Percentiles rank a stretch among this genome's conserved stretches.
Conservation (phyloP, 2,329 filamentous ascomycete species). For the Coniella lustricola region DNA sequence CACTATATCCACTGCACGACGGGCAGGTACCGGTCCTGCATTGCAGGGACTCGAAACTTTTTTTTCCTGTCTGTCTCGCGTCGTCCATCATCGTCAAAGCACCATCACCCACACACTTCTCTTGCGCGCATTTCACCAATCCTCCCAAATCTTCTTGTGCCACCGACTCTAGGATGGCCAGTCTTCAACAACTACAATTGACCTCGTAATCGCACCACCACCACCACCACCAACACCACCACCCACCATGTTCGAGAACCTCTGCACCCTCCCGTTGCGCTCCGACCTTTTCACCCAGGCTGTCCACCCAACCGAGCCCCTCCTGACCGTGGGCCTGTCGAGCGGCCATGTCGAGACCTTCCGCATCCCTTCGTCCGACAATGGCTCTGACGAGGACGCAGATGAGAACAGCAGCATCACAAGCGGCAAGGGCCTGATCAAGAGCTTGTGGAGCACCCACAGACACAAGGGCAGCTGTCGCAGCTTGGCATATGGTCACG, state of each 20-base stretch:
- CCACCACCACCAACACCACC: neutral
- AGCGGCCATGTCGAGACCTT: constrained; percentile 82
- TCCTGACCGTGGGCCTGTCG: constrained; percentile 79
- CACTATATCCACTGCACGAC: neutral
- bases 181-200: constrained; percentile 7
- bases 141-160: no score
- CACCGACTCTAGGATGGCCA: constrained; percentile 3
- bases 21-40: neutral
- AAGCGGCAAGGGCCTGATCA: constrained; percentile 66
- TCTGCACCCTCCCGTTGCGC: constrained; percentile 80
- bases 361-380: constrained; percentile 54
- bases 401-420: constrained; percentile 45
- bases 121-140: no score
- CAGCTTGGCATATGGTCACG: constrained; percentile 67
- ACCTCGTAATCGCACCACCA: neutral
- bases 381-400: constrained; percentile 43
- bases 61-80: neutral
- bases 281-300: constrained; percentile 85
- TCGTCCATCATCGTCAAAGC: neutral
- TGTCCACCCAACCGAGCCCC: constrained; percentile 74
- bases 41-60: no score
- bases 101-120: neutral
- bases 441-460: constrained; percentile 77
- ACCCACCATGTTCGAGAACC: constrained; percentile 71
- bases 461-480: constrained; percentile 94